Evolutionary conservation across 768 basidiomycete species (phyloP).

Genomic region (Chalciporus piperatus): DNA sequence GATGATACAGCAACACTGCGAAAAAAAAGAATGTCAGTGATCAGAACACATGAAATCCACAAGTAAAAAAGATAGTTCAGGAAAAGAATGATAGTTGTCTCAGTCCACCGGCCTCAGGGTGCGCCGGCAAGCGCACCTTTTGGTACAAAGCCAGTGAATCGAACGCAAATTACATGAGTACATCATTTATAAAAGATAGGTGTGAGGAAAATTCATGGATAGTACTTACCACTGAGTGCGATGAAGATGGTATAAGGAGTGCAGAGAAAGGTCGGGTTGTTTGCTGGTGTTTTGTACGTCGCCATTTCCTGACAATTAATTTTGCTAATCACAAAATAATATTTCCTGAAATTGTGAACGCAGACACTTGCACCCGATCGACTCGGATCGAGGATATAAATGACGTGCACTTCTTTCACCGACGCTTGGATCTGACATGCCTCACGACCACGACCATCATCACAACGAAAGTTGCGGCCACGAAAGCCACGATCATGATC

Average conservation of each 20-base stretch:
- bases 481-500: constrained; percentile 59
- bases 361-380: no score
- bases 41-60: background rate
- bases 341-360: no score
- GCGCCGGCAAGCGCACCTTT: constrained; percentile 76
- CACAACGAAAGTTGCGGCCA: constrained; percentile 52
- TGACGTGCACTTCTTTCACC: constrained; percentile 2
- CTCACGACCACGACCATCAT: constrained; percentile 45
- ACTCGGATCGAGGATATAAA: background rate
- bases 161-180: constrained; percentile 87
- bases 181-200: constrained; percentile 44
- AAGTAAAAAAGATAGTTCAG: constrained; percentile 38
- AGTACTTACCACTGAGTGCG: constrained; percentile 16
- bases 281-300: constrained; percentile 10
- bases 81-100: constrained; percentile 53
- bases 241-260: background rate
- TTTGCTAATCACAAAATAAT: background rate
- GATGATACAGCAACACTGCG: background rate
- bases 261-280: constrained; percentile 1
- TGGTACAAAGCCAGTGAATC: constrained; percentile 59
- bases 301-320: background rate
- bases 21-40: constrained; percentile 7
- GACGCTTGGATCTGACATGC: constrained; percentile 35
- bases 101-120: constrained; percentile 66
- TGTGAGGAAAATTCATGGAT: constrained; percentile 5